Conservation (phyloP, 805 yeast genomes). For the Monosporozyma servazzii region DNA sequence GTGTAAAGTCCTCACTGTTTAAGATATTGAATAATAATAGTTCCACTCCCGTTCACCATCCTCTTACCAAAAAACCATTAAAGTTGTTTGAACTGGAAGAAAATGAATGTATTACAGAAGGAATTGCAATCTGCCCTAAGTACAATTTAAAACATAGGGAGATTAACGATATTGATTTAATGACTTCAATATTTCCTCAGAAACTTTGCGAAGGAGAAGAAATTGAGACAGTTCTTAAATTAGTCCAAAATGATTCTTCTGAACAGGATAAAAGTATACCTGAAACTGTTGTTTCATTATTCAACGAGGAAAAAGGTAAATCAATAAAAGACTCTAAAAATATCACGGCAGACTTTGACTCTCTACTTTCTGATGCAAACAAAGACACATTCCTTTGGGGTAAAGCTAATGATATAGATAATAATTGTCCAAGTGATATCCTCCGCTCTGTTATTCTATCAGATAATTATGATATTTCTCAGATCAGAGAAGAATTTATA, state of each 20-base stretch:
- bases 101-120: constrained; percentile 11
- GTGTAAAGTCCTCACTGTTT: constrained; percentile 10
- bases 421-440: constrained; percentile 20
- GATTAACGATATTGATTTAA: neutral
- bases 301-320: neutral
- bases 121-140: constrained; percentile 21
- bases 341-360: neutral
- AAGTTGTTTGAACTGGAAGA: constrained; percentile 9
- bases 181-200: neutral
- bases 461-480: constrained; percentile 5
- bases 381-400: constrained; percentile 12
- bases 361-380: constrained; percentile 1
- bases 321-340: neutral
- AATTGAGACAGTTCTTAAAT: neutral
- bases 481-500: constrained; percentile 17
- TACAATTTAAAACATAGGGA: constrained; percentile 9
- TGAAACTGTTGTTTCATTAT: neutral
- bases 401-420: constrained; percentile 3
- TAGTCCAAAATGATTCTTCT: neutral
- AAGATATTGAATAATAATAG: constrained; percentile 1
- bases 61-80: constrained; percentile 10
- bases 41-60: constrained; percentile 10
- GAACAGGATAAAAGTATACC: neutral
- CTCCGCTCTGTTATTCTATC: constrained; percentile 16
- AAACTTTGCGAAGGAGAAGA: neutral